Base-by-base conservation (phyloP, 345 rosid genomes). In the Salix brachista region DNA sequence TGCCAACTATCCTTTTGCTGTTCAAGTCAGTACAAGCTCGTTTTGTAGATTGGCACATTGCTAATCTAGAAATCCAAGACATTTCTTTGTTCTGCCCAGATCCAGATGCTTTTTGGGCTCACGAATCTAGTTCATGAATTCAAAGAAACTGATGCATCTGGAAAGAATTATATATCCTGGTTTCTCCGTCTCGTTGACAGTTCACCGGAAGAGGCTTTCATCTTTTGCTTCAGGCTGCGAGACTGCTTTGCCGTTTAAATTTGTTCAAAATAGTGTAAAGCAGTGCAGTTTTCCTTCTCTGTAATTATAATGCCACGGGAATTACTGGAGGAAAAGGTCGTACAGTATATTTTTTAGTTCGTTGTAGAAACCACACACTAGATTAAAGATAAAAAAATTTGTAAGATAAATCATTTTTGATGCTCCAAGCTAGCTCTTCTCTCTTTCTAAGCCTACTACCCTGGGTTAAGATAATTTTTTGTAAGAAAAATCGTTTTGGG, bases 41-140 rank as follows among this genome's bases (percentile, higher is more conserved):
- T 54, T 84, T 96, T 37, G 85, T 92, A 6, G 94, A 96, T 79
- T 91, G 97, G 96, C 98, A 93, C 75, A 86, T 96, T 21, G 99
- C 97, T 19, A 96, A 96, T 88, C 88, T 96, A 6, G 97, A 96
- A 85, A 85, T 92, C 72, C 87, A 86, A 42, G 99, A 96, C 81
- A 85, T 87, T 66, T 90, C 98, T 67, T 91, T 92, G 72, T 90
- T 87, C 85, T 87, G 94, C 78, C 88, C 94, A 1, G 96, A 96
- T 83, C 95, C 97, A 8, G 94, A 93, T 80, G 80, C 97, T 14
- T 96, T 93, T 82, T 96, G 99, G 98, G 96, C 93, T 3, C 87
- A 91, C 64, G 99, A 95, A 77, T 80, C 94, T 52, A 82, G 79
- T 77, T 88, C 90, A 64, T 93, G 91, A 92, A 75, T 34, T 48